Evolutionary conservation across 139 green algal genomes (phyloP).

Genomic region (Tetraselmis chui): DNA sequence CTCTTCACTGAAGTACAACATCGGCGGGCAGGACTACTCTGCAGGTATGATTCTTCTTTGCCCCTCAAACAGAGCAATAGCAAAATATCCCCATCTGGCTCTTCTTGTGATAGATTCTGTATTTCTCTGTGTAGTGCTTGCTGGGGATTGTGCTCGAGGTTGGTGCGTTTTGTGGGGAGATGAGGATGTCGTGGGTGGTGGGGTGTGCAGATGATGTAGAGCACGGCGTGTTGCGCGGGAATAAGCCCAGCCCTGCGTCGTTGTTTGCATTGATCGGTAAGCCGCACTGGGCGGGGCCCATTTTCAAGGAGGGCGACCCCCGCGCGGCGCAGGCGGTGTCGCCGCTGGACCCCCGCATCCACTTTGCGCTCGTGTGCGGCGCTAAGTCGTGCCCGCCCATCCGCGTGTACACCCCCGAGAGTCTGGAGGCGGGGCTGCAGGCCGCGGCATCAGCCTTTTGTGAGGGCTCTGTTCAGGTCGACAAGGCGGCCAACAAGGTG

Average conservation of each 20-base stretch:
- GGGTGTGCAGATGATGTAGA: slow-evolving; percentile 87
- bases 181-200: no score
- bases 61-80: no score
- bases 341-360: slow-evolving; percentile 77
- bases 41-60: no score
- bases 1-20: slow-evolving; percentile 46
- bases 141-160: no score
- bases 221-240: slow-evolving; percentile 87
- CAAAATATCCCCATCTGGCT: no score
- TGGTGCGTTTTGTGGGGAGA: no score
- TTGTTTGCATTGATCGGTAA: slow-evolving; percentile 40
- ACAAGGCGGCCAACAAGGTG: slow-evolving; percentile 33
- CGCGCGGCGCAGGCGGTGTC: slow-evolving; percentile 29
- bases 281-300: slow-evolving; percentile 24
- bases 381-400: slow-evolving; percentile 89
- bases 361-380: slow-evolving; percentile 94
- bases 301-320: slow-evolving; percentile 46
- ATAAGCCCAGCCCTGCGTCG: slow-evolving; percentile 48
- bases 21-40: slow-evolving; percentile 62
- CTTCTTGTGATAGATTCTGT: no score
- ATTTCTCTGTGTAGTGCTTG: no score
- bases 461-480: slow-evolving; percentile 54
- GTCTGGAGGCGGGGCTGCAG: slow-evolving; percentile 71
- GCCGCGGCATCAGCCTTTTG: slow-evolving; percentile 52
- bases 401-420: slow-evolving; percentile 67